Evolutionary conservation across 2,329 filamentous ascomycete genomes (phyloP).

Genomic region (Waltergamsia citrina): DNA sequence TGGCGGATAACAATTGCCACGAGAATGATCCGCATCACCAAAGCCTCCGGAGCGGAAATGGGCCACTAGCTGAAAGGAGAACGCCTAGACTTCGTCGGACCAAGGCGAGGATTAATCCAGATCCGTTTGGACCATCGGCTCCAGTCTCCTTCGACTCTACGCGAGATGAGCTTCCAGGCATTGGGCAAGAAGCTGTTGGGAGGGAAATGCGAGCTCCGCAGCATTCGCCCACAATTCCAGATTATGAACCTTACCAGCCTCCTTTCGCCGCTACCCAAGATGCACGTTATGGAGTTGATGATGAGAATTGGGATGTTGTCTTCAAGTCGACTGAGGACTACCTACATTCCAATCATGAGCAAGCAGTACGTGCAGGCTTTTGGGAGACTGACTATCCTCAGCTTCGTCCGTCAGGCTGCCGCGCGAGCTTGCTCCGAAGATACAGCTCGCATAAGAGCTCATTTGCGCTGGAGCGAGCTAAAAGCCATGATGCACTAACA

Average conservation of each 20-base stretch:
- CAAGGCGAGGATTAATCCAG: neutral
- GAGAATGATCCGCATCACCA: too few relatives aligned
- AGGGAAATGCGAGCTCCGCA: neutral
- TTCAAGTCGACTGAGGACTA: too few relatives aligned
- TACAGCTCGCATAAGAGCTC: neutral
- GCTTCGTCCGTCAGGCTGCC: too few relatives aligned
- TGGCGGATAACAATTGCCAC: too few relatives aligned
- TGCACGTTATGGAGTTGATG: neutral
- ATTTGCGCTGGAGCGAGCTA: neutral
- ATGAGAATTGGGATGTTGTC: too few relatives aligned
- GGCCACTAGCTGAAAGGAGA: too few relatives aligned
- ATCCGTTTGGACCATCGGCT: neutral
- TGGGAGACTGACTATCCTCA: too few relatives aligned
- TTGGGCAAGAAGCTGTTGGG: neutral
- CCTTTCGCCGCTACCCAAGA: neutral
- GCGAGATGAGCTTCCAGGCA: neutral
- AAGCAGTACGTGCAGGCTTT: too few relatives aligned
- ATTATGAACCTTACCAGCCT: neutral
- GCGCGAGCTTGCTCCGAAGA: too few relatives aligned
- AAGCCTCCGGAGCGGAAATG: too few relatives aligned
- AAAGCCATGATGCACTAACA: neutral
- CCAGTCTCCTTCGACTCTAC: neutral
- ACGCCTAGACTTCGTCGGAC: neutral
- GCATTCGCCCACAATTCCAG: slow-evolving; percentile 1
- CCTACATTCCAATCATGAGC: too few relatives aligned